Evolutionary conservation across 352 stramenopile genomes (phyloP).

Genomic region (Elongisporangium anandrum): DNA sequence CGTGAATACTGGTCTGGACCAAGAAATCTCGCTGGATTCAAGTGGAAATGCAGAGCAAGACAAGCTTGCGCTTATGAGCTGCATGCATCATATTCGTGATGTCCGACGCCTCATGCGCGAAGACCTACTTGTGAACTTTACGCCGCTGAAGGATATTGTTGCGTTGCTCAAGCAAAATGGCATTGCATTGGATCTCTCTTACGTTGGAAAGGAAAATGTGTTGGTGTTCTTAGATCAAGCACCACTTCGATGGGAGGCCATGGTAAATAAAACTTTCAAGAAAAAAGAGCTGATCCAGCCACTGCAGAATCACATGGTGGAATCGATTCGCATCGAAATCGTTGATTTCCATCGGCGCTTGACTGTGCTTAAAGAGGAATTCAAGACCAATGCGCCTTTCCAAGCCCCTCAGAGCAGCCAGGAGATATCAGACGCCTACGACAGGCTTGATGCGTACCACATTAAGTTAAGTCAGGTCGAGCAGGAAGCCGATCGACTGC

Average conservation of each 20-base stretch:
- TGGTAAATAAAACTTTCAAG: conserved; percentile 92
- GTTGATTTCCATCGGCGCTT: conserved; percentile 71
- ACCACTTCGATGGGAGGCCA: conserved; percentile 88
- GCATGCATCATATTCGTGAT: conserved; percentile 89
- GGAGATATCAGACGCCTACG: conserved; percentile 73
- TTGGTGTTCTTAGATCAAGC: conserved; percentile 85
- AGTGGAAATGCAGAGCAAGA: conserved; percentile 27
- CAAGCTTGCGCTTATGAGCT: conserved; percentile 71
- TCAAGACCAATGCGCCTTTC: conserved; percentile 55
- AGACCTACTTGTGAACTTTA: conserved; percentile 74
- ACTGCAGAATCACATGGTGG: conserved; percentile 86
- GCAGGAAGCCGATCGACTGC: conserved; percentile 68
- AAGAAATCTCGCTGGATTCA: conserved; percentile 30
- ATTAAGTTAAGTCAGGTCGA: conserved; percentile 75
- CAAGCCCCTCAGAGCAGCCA: conserved; percentile 17
- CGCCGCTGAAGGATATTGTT: conserved; percentile 76
- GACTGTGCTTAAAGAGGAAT: conserved; percentile 56
- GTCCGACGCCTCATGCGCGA: conserved; percentile 80
- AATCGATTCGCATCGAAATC: conserved; percentile 72
- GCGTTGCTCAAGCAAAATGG: conserved; percentile 79
- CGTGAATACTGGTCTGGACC: conserved; percentile 75
- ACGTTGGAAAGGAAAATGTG: conserved; percentile 80
- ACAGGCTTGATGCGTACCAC: conserved; percentile 85
- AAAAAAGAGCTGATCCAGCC: conserved; percentile 91
- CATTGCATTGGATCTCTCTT: conserved; percentile 87